phyloP scores from a whole-genome alignment of 148 eudicot genomes.

The Dysphania ambrosioides region DNA sequence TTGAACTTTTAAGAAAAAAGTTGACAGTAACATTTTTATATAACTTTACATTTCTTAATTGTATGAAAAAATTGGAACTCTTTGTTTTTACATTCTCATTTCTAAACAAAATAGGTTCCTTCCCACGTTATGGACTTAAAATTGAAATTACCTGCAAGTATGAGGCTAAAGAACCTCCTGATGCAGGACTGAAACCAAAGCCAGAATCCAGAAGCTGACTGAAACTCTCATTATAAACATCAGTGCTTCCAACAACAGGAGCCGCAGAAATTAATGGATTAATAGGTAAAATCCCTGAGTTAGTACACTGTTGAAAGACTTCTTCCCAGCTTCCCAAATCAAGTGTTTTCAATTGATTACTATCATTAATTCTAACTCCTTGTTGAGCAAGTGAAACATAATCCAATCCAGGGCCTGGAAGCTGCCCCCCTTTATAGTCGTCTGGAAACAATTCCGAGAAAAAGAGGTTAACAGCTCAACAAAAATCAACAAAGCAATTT shows the following conservation, averaged over 20 bases:
- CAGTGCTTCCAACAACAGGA: slow-evolving; percentile 27
- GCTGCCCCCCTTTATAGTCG: slow-evolving; percentile 29
- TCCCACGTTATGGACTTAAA: no score
- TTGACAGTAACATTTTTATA: no score
- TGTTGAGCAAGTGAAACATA: slow-evolving; percentile 25
- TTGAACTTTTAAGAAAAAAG: no score
- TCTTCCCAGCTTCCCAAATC: slow-evolving; percentile 47
- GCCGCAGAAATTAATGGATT: slow-evolving; percentile 25
- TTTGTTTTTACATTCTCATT: neutral
- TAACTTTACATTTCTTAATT: no score
- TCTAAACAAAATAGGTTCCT: neutral
- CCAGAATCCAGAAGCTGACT: slow-evolving; percentile 34
- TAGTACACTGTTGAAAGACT: slow-evolving; percentile 38
- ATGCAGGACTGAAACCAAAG: slow-evolving; percentile 18
- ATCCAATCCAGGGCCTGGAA: slow-evolving; percentile 21
- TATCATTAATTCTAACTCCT: slow-evolving; percentile 22
- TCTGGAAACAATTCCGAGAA: slow-evolving; percentile 15
- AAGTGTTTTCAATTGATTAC: slow-evolving; percentile 29
- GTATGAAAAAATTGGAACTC: no score
- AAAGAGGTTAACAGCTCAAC: neutral
- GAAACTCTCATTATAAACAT: slow-evolving; percentile 28
- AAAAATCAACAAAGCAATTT: neutral
- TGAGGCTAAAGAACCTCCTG: slow-evolving; percentile 28
- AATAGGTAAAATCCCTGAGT: slow-evolving; percentile 23
- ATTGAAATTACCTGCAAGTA: slow-evolving; percentile 32